Base-by-base conservation (phyloP, 2,329 filamentous ascomycete genomes). In the Cladosporium sp. region DNA sequence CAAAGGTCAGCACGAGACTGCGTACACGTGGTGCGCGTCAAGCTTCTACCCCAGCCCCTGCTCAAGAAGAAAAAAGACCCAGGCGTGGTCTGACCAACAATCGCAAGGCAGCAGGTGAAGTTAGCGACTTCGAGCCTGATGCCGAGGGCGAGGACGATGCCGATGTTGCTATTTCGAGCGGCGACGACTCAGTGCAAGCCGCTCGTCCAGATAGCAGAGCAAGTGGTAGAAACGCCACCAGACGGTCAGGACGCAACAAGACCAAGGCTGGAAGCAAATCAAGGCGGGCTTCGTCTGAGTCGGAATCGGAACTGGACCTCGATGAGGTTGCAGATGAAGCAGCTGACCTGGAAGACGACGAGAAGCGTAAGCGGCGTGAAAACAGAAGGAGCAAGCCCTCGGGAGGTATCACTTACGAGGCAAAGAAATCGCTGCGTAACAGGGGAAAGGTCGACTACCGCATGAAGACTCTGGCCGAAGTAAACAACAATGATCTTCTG, bases 381-480 rank as follows among this genome's bases (percentile, higher is more conserved):
- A 74, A 78, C 26, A 74, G 71, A 65, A 70, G 71, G n/a, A 65
- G 55, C 24, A 59, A 55, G 26, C 55, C 55, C 11, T 41, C 61
- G 24, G 41, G 32, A 34, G 60, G 70, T 11, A 64, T 71, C 30
- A 68, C 70, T 34, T 68, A 73, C 6, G 77, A 74, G 64, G 61
- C 41, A 11, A 74, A 66, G 79, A 85, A 71, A 83, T 91, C 70
- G 68, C 72, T 79, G 78, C 87, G 59, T 85, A 90, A 74, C 83
- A 91, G 79, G 79, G 89, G 90, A 70, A 85, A 86, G 58, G 90
- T 95, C 34, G 92, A 97, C 76, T 98, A 98, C 78, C 91, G 91
- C 66, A 92, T 97, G 74, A 87, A 47, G 51, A 44, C 61, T 4
- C 85, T 82, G 34, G 61, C 61, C 5, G 61, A 64, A 44, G n/a